Evolutionary conservation across 176 grass and related monocot genomes (phyloP), one percentile per base, ranked within the genome.

Genomic region (Bothriochloa decipiens): DNA sequence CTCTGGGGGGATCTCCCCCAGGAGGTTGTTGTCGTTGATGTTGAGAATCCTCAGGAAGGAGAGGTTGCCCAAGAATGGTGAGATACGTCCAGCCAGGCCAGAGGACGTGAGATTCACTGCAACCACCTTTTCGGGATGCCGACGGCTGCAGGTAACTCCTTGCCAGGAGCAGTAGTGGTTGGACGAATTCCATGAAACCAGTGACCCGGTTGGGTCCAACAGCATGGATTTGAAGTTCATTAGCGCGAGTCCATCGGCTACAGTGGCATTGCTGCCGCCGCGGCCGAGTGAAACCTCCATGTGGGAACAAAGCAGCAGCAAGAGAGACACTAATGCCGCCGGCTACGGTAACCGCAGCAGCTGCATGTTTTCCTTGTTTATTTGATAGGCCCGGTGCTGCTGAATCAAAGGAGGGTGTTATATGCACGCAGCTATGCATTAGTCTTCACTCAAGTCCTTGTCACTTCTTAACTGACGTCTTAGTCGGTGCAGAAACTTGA

Each of bases 151-250:
- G 0, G 8, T 61, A 47, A 92, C 62, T 4, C 90, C 90, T 28
- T 4, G 22, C 87, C 87, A 92, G 9, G 20, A 37, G 63, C 87
- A 92, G 43, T 45, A 45, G 43, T 45, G 43, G 43, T 45, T 45
- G 43, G 43, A 45, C 39, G 39, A 41, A 41, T 41, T 41, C 39
- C 39, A 41, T 41, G 39, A 41, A 41, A 41, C 39, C 39, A 41
- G 39, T 45, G 55, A 23, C 17, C 81, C 55, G 1, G 71, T 50
- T 2, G 84, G 80, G 41, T 83, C 80, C 23, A 16, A 25, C 16
- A 90, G 58, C 17, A 39, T 62, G 58, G 89, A 72, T 50, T 91
- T 91, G 52, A 91, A 88, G 23, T 42, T 53, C 3, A 85, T 29
- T 28, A 91, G 89, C 5, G 72, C 55, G n/a, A 72, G 53, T 13